Conservation (phyloP, 2,329 filamentous ascomycete genomes). For the Diaporthe nobilis region DNA sequence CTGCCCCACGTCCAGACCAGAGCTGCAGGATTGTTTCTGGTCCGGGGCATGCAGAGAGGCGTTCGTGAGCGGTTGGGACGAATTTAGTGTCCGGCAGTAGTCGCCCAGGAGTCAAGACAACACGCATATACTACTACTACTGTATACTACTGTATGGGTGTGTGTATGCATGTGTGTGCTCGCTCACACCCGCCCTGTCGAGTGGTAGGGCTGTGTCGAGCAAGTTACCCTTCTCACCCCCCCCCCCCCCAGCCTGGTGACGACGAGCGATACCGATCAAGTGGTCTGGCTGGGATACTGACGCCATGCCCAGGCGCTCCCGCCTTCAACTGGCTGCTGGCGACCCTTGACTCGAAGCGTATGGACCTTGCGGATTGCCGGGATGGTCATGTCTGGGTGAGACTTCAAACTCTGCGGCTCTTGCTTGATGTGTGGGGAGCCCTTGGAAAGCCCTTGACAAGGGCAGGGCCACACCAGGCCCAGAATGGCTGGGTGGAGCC, state of each 20-base stretch:
- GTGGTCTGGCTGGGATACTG: slow-evolving; percentile 26
- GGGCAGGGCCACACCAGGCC: slow-evolving; percentile 38
- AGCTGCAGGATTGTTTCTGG: slow-evolving; percentile 26
- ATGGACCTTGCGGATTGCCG: slow-evolving; percentile 27
- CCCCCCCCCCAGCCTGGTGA: slow-evolving; percentile 1
- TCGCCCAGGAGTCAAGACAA: slow-evolving; percentile 15
- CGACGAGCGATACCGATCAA: slow-evolving; percentile 22
- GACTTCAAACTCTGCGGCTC: slow-evolving; percentile 40
- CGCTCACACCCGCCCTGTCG: neutral
- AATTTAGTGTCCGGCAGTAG: slow-evolving; percentile 32
- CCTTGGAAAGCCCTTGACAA: slow-evolving; percentile 34
- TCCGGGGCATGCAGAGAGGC: slow-evolving; percentile 14
- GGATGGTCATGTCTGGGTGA: slow-evolving; percentile 41
- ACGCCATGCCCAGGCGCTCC: slow-evolving; percentile 39
- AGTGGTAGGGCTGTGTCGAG: slow-evolving; percentile 32
- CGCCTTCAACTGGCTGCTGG: slow-evolving; percentile 8
- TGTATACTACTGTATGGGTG: neutral
- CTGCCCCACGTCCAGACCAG: slow-evolving; percentile 1
- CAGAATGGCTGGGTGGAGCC: slow-evolving; percentile 38
- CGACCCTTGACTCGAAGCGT: slow-evolving; percentile 38
- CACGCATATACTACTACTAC: neutral
- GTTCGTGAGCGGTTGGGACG: slow-evolving; percentile 28
- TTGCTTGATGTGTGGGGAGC: slow-evolving; percentile 36
- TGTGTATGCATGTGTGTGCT: neutral
- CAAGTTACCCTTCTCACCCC: neutral